Evolutionary conservation across 2,329 filamentous ascomycete species (phyloP), one percentile per base, ranked within the genome.

Genomic region (Aspergillus sp.): DNA sequence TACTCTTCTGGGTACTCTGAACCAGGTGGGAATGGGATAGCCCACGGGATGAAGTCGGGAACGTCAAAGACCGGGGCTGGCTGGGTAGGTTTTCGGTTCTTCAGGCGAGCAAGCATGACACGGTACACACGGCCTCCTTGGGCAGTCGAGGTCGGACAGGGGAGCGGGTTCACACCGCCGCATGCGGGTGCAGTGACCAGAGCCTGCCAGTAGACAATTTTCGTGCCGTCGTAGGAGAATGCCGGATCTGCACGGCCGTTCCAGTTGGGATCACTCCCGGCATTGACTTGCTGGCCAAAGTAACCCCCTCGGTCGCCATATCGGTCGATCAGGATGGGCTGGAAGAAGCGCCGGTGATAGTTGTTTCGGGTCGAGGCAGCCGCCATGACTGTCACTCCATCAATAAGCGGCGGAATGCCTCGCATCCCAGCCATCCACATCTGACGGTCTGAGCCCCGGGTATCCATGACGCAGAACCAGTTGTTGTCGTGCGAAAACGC

Each of bases 281-380:
- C 74, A 50, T 83, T 83, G 59, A 82, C 64, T 57, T 71, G 70
- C 64, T 81, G 80, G 3, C 81, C 81, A 59, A 74, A 81, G 64
- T 83, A 83, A 0, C 68, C 57, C 1, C 72, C 80, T 5, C 81
- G 77, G 60, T 84, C 81, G 5, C 81, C 82, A 38, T 81, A 64
- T 0, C 67, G 65, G 57, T 83, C 80, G 4, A 83, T 67, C 1
- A 84, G 69, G 30, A 72, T 78, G 0, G 80, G 81, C 59, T 80
- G 75, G 59, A 83, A 84, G 72, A 83, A 83, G 46, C 55, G 55
- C 5, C 55, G 46, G 1, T 19, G 15, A 7, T 30, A 19, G 47
- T 57, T 57, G 22, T 57, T 57, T 7, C 55, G 55, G 3, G 48
- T 52, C 2, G 55, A 57, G 1, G 55, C 22, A 7, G 47, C 47